Evolutionary conservation across 768 basidiomycete species (phyloP).

Genomic region (Agaricus sinodeliciosus): DNA sequence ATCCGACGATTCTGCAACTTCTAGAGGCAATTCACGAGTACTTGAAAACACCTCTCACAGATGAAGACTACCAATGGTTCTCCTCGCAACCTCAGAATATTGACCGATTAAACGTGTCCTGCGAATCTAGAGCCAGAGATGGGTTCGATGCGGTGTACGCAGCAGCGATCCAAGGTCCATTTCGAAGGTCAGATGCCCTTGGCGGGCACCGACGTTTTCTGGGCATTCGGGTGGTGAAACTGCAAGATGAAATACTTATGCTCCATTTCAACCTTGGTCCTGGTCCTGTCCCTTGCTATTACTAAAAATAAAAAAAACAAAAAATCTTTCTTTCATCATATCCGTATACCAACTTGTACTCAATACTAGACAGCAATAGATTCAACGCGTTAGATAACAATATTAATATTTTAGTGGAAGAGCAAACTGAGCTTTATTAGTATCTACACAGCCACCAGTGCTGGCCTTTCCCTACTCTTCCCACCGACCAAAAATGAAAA

Average conservation of each 20-base stretch:
- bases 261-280: conserved; percentile 40
- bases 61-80: conserved; percentile 23
- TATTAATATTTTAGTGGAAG: too few species aligned
- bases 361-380: background rate
- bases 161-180: conserved; percentile 32
- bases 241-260: conserved; percentile 34
- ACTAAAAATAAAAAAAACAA: too few species aligned
- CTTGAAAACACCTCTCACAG: conserved; percentile 36
- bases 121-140: conserved; percentile 28
- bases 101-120: conserved; percentile 20
- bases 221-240: conserved; percentile 33
- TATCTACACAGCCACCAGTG: too few species aligned
- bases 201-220: conserved; percentile 39
- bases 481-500: too few species aligned
- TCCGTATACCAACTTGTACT: background rate
- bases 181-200: conserved; percentile 44
- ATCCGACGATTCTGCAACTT: conserved; percentile 37
- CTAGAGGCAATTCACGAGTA: conserved; percentile 43
- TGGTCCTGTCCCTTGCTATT: conserved; percentile 19
- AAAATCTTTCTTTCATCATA: too few species aligned
- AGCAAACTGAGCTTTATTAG: too few species aligned
- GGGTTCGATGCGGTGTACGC: conserved; percentile 29
- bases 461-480: too few species aligned
- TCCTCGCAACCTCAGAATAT: conserved; percentile 17
- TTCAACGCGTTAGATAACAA: too few species aligned